A percentile compares a stretch with the other conserved stretches of the same genome.
These are phyloP conservation scores for Lolium perenne DNA, from an alignment of 176 grass and related monocot genomes.

Conservation along the genomic window DNA sequence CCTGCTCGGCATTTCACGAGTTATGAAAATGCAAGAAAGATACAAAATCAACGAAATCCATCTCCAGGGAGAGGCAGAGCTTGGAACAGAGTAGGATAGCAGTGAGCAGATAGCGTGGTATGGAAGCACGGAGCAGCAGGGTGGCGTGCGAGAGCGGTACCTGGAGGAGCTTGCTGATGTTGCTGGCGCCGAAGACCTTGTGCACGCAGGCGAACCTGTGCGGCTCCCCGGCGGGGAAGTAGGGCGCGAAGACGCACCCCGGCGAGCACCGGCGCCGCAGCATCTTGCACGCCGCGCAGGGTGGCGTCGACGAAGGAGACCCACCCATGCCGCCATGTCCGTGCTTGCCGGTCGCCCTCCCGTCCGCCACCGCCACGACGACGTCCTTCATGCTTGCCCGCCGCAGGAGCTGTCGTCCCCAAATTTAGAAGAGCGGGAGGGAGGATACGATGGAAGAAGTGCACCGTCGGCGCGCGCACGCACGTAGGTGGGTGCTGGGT, in stretches of 20 bases:
- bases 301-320: slow-evolving; percentile 15
- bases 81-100: neutral
- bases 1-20: no score
- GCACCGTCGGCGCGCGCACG: neutral
- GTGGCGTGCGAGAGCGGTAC: slow-evolving; percentile 3
- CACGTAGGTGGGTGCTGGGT: neutral
- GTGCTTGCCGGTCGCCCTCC: slow-evolving; percentile 35
- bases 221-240: slow-evolving; percentile 77
- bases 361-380: slow-evolving; percentile 3
- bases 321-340: neutral
- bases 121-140: no score
- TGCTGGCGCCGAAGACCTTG: slow-evolving; percentile 92
- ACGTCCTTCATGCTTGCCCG: slow-evolving; percentile 42
- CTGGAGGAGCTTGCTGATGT: slow-evolving; percentile 98
- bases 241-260: slow-evolving; percentile 76
- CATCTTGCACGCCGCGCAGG: slow-evolving; percentile 92
- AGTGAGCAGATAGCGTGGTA: no score
- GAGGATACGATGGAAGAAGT: neutral
- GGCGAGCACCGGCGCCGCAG: slow-evolving; percentile 72
- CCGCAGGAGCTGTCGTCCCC: neutral
- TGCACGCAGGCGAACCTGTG: slow-evolving; percentile 88
- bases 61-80: neutral
- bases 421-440: neutral
- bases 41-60: neutral
- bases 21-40: neutral